Conservation (phyloP, 2,329 filamentous ascomycete genomes). For the Ceratocystis albifundus region DNA sequence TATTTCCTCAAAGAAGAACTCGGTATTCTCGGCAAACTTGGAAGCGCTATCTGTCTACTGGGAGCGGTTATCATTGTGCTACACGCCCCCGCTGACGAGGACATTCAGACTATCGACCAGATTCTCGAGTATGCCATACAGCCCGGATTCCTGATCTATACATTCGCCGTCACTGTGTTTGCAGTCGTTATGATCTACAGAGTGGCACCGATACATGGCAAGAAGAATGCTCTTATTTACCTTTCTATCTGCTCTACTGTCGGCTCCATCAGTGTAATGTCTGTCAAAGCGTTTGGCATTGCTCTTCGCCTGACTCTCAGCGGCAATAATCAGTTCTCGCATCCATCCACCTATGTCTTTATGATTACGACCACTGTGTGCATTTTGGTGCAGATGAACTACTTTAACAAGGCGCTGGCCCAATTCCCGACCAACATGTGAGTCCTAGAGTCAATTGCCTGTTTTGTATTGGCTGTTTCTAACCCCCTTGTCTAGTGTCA, state of each 20-base stretch:
- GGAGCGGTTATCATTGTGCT: constrained; percentile 95
- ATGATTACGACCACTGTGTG: constrained; percentile 85
- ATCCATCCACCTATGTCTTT: constrained; percentile 95
- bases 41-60: constrained; percentile 90
- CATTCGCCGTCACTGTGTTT: constrained; percentile 66
- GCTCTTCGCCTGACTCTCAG: constrained; percentile 88
- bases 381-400: constrained; percentile 99
- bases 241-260: constrained; percentile 97
- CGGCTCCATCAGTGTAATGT: constrained; percentile 96
- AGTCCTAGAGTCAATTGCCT: constrained; percentile 30
- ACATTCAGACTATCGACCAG: constrained; percentile 82
- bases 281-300: constrained; percentile 96
- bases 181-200: constrained; percentile 93
- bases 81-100: constrained; percentile 87
- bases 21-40: constrained; percentile 82
- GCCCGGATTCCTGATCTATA: constrained; percentile 85
- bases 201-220: constrained; percentile 77
- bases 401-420: constrained; percentile 96
- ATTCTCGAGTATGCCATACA: constrained; percentile 83
- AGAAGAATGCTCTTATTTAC: constrained; percentile 91
- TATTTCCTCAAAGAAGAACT: constrained; percentile 88
- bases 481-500: constrained; percentile 50
- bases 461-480: background rate
- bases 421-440: constrained; percentile 97
- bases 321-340: constrained; percentile 89